Evolutionary conservation across 768 basidiomycete species (phyloP), one percentile per base, ranked within the genome.

Genomic region (Leccinum pellstonianum): DNA sequence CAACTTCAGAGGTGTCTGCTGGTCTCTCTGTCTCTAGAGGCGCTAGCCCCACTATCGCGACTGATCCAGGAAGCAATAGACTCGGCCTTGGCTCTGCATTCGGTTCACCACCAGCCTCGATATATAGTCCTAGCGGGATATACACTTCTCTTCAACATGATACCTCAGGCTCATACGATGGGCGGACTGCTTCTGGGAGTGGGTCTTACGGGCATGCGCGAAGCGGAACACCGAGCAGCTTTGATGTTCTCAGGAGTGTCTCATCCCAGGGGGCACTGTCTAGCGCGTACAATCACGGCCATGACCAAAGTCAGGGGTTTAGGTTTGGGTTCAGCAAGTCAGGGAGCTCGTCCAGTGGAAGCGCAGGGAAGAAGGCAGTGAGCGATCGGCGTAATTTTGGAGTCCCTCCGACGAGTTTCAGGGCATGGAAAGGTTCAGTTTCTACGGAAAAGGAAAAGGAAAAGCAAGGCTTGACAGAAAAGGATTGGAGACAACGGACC

Each of bases 231-330:
- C 61, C 67, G 21, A 71, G 57, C n/a, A 74, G 64, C 43, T 64
- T 73, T 10, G 67, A 72, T 21, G 54, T 58, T 21, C 55, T 74
- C 11, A 48, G 68, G 51, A 73, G 73, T 14, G 69, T 74, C n/a
- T 70, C 71, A 4, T 73, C 73, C 2, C 70, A 74, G 15, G 73
- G 73, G 4, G 70, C 64, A 25, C 23, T 74, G 15, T 70, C 68
- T 11, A 70, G 62, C 38, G 38, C 49, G 23, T 56, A 68, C 33
- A 63, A 58, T 19, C 63, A 65, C 15, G 63, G 64, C 17, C 67
- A 62, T n/a, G 46, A 52, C 8, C 67, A 59, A 37, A 35, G 59
- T 43, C 64, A 62, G 9, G 62, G 68, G 5, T 55, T 68, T n/a
- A 64, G 58, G 33, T 33, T 33, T 33, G 33, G 33, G 5, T 33